These are phyloP conservation scores for Fusarium sterilihyphosum DNA, from an alignment of 2,329 filamentous ascomycete genomes.

Conservation along the genomic window DNA sequence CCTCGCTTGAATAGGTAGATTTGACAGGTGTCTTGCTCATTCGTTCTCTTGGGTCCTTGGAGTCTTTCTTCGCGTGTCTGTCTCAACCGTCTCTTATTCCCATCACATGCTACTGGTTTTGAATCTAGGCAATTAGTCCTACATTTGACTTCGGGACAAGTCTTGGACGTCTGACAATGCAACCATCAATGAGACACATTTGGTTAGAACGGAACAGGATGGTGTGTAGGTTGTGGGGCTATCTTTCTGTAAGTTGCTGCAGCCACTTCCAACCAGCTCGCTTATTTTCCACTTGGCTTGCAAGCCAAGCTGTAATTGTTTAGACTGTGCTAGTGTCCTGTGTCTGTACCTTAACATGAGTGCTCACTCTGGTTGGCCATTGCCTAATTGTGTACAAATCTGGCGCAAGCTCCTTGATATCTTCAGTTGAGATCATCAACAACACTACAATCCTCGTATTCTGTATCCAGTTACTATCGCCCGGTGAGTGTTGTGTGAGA, in stretches of 20 bases:
- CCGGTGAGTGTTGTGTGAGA: constrained; percentile 18
- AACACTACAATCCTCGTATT: background rate
- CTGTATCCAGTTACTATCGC: constrained; percentile 16
- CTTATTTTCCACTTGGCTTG: constrained; percentile 27
- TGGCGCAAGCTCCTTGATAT: constrained; percentile 38
- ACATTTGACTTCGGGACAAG: constrained; percentile 29
- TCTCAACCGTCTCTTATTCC: constrained; percentile 11
- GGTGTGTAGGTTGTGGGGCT: constrained; percentile 31
- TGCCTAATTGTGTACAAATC: background rate
- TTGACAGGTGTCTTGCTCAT: background rate
- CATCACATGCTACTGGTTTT: constrained; percentile 29
- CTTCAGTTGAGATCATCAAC: background rate
- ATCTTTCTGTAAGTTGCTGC: constrained; percentile 32
- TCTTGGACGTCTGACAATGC: constrained; percentile 39
- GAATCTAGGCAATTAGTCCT: constrained; percentile 26
- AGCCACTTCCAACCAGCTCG: constrained; percentile 37
- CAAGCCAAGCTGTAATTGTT: constrained; percentile 25
- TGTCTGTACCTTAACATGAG: constrained; percentile 23
- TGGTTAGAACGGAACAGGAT: constrained; percentile 26
- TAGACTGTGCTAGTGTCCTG: constrained; percentile 11
- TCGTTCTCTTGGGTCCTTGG: constrained; percentile 4
- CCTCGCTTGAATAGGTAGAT: background rate
- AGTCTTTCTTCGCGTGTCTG: background rate
- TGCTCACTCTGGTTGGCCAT: constrained; percentile 2
- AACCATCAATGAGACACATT: constrained; percentile 36